Evolutionary conservation across 2,329 filamentous ascomycete genomes (phyloP), one percentile per base, ranked within the genome.

Genomic region (Erysiphe pulchra): DNA sequence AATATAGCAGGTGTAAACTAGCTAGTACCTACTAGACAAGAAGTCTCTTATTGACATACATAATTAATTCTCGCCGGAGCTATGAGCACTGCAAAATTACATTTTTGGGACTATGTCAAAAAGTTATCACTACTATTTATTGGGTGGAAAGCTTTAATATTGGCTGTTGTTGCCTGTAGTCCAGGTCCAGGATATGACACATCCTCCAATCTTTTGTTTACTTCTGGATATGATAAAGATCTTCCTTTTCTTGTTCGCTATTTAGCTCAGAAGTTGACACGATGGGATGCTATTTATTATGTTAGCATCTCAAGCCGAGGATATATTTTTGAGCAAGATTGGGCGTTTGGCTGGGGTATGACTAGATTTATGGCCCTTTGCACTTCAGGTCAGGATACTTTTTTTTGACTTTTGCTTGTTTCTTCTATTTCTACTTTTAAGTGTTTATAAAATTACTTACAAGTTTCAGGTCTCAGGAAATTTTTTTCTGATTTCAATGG

Each of bases 201-300:
- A n/a, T 87, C 80, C 7, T 77, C 71, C 7, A 68, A 68, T 36
- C 61, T 72, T 30, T 28, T n/a, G 14, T 54, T 69, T 55, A 68
- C 62, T 56, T 63, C 49, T 12, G 46, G 38, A 17, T 47, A 54
- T 46, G 54, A 40, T 30, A 48, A 46, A 41, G 37, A 47, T 13
- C 33, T 52, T 17, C 50, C 46, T 49, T 17, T 55, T 46, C 44
- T 45, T 47, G 44, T 52, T 37, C 46, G 48, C 39, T 49, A 53
- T 40, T 14, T 56, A 5, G 45, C 50, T 28, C 46, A 44, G 32
- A 73, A 73, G 39, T 63, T 90, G 47, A 75, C 75, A 7, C 69
- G 80, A 58, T 92, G 83, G 83, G 83, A 92, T 59, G 79, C 77
- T 31, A 66, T 92, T 52, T 90, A 87, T 59, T 87, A 77, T 55